Base-by-base conservation (phyloP, 2,329 filamentous ascomycete genomes). In the Helminthosporium solani region DNA sequence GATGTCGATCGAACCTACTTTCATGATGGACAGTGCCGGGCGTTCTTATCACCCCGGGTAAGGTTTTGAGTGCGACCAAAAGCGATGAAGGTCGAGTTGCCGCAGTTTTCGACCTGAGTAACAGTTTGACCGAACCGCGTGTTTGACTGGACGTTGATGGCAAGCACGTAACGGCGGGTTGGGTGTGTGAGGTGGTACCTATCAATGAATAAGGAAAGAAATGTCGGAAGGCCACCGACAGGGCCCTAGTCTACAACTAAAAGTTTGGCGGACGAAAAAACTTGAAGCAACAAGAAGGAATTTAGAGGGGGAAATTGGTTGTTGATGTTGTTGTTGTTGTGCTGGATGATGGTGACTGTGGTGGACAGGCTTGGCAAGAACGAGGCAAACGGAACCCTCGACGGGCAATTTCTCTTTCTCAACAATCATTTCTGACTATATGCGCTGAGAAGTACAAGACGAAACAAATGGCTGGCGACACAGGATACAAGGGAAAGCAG, bases 1-100 rank as follows among this genome's bases (percentile, higher is more conserved):
- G 27, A 50, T 31, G 14, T 38, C 52, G 44, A 25, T 36, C 5
- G 34, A 23, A 63, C 43, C 31, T 57, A 54, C 47, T 44, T 37
- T 52, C 53, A 56, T 58, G 28, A 20, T 53, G 43, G 38, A 38
- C 42, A 18, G 30, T 33, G n/a, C 21, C 18, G 14, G 33, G 36
- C 35, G 25, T 16, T 27, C 9, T 21, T 38, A 16, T 20, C 20
- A 2, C 12, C 21, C 30, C 30, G 30, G 34, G 18, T 20, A 28
- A 40, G 12, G 36, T 37, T 48, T 40, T 46, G 18, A 35, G 42
- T 44, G 43, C 40, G 34, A 31, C 23, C 15, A 28, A 8, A 28
- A 14, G 19, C 21, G 35, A 18, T 7, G 35, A 18, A 20, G 18
- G 19, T 11, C 21, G 18, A 19, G 8, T 23, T 25, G 35, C 16